Conservation (phyloP, 2,329 filamentous ascomycete species). For the Rhytidhysteron rufulum region DNA sequence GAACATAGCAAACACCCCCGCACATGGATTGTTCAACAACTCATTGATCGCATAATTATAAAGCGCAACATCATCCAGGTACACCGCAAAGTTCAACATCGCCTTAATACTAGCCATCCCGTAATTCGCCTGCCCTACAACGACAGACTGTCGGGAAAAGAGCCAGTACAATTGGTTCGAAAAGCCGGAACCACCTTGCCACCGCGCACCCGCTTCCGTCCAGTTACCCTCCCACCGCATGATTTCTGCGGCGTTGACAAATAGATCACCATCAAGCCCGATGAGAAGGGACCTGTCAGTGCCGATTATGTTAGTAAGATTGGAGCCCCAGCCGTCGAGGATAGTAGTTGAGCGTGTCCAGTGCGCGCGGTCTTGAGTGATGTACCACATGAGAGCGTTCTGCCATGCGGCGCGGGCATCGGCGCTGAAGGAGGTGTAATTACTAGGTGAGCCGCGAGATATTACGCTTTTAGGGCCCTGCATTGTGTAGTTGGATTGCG, state of each 20-base stretch:
- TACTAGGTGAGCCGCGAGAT: slow-evolving; percentile 31
- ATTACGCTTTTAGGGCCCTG: slow-evolving; percentile 26
- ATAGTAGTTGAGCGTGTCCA: slow-evolving; percentile 34
- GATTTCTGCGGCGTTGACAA: slow-evolving; percentile 44
- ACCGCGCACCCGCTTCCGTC: slow-evolving; percentile 33
- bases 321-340: slow-evolving; percentile 35
- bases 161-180: slow-evolving; percentile 39
- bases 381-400: slow-evolving; percentile 43
- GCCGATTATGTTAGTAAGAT: slow-evolving; percentile 31
- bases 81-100: no score
- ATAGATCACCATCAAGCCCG: slow-evolving; percentile 37
- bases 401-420: slow-evolving; percentile 40
- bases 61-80: no score
- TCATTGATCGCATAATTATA: no score
- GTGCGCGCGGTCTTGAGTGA: slow-evolving; percentile 35
- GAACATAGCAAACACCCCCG: no score
- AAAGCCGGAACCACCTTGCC: slow-evolving; percentile 36
- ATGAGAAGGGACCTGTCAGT: slow-evolving; percentile 35
- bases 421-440: slow-evolving; percentile 35
- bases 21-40: no score
- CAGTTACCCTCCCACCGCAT: slow-evolving; percentile 44
- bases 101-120: no score
- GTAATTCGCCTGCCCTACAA: no score
- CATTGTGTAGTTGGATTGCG: slow-evolving; percentile 21
- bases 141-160: no score